Evolutionary conservation across 176 grass and related monocot genomes (phyloP).

Genomic region (Poa annua): DNA sequence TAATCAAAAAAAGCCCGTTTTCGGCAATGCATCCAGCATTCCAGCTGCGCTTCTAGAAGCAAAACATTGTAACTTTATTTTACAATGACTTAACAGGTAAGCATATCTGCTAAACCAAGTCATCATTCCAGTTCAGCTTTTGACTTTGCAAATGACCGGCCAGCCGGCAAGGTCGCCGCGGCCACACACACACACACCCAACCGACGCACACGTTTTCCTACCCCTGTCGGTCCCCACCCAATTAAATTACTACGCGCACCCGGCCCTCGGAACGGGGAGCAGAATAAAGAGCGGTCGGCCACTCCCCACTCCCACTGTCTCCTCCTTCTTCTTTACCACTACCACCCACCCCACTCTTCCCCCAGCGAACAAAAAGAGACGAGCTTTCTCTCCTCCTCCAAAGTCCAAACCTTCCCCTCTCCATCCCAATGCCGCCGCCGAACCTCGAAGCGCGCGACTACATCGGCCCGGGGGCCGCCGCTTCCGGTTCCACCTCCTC

Average conservation of each 20-base stretch:
- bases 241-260: constrained; percentile 17
- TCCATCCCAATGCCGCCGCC: constrained; percentile 37
- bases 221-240: neutral
- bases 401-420: neutral
- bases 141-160: neutral
- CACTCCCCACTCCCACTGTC: constrained; percentile 15
- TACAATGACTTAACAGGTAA: neutral
- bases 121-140: neutral
- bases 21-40: no score
- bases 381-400: neutral
- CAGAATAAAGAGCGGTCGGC: constrained; percentile 57
- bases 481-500: neutral
- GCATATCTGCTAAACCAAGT: neutral
- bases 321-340: neutral
- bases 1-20: no score
- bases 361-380: constrained; percentile 24
- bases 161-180: neutral
- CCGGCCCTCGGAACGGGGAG: constrained; percentile 37
- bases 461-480: constrained; percentile 43
- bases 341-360: neutral
- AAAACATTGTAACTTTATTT: neutral
- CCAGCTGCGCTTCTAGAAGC: no score
- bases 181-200: neutral
- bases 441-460: constrained; percentile 55
- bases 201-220: neutral